These are phyloP conservation scores for Centella asiatica DNA, from an alignment of 129 eudicot species.

Conservation along the genomic window DNA sequence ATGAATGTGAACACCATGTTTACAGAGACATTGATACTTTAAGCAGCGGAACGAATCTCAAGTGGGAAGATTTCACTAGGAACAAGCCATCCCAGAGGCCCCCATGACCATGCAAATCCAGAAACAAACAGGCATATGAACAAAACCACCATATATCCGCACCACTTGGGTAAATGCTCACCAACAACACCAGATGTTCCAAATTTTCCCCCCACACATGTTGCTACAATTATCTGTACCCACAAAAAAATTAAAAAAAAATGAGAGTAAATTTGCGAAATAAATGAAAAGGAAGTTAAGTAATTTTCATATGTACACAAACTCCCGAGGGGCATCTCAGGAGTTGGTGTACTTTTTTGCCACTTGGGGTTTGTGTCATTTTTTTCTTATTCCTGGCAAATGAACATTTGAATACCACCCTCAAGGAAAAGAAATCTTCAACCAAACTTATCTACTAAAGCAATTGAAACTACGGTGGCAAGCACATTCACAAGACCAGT, in stretches of 20 bases:
- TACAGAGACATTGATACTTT: conserved; percentile 39
- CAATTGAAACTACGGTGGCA: conserved; percentile 34
- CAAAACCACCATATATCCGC: conserved; percentile 22
- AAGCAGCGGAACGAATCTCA: conserved; percentile 49
- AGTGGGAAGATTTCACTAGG: conserved; percentile 52
- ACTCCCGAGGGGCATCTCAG: neutral
- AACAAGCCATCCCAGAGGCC: conserved; percentile 56
- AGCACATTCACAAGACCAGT: conserved; percentile 30
- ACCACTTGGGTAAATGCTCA: conserved; percentile 24
- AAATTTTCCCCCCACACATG: conserved; percentile 25
- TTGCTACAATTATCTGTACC: conserved; percentile 25
- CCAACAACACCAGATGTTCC: conserved; percentile 38
- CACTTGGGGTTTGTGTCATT: too few relatives aligned
- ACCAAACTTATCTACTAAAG: conserved; percentile 29
- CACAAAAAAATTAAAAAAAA: neutral
- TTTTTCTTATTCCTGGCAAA: conserved; percentile 28
- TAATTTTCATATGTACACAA: neutral
- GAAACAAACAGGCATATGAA: conserved; percentile 42
- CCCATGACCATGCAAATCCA: conserved; percentile 67
- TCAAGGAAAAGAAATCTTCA: conserved; percentile 29
- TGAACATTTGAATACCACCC: conserved; percentile 45
- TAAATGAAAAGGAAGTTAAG: neutral
- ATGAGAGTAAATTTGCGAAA: neutral
- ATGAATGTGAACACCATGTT: conserved; percentile 59
- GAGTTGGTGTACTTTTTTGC: too few relatives aligned